Base-by-base conservation (phyloP, 2,329 filamentous ascomycete genomes). In the Fusarium brevicatenulatum region DNA sequence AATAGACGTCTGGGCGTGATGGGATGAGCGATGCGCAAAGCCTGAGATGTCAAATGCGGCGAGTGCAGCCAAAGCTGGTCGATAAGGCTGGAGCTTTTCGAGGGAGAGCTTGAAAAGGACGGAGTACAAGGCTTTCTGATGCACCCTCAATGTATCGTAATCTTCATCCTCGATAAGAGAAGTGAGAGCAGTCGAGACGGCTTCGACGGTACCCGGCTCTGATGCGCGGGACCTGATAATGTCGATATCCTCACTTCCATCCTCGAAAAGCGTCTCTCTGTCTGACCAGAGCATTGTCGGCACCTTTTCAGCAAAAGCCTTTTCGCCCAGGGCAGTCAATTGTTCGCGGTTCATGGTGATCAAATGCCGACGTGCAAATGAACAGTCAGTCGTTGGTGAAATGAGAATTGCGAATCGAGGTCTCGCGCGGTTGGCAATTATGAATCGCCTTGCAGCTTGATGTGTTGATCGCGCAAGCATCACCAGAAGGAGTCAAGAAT, bases 1-100 rank as follows among this genome's bases (percentile, higher is more conserved):
- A 9, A 44, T 32, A 25, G 19, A 36, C 11, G 30, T 43, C 18
- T 62, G 37, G 2, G 55, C 43, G 6, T 62, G 43, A 30, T 63
- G 56, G 0, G 36, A 21, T 4, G 61, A 62, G 16, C 56, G 44
- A 12, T 47, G 30, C 0, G 47, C 5, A 7, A 52, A 64, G 4
- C 4, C 19, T 12, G 39, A 62, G 28, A 63, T 62, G 12, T 62
- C 44, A 15, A 50, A n/a, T 50, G 12, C 23, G 7, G 58, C 39
- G 10, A 63, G 21, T 12, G 9, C 13, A 11, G 23, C 16, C 25
- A 63, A 37, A 2, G 44, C 32, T 12, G 44, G 18, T 25, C 32
- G 56, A 63, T 64, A 64, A 2, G 32, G 32, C 7, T 63, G 44
- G 1, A 64, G 32, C 4, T 28, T 23, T 15, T 53, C n/a, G 15